These are phyloP conservation scores for Orbilia quercus DNA, from an alignment of 2,329 filamentous ascomycete genomes.

Conservation along the genomic window DNA sequence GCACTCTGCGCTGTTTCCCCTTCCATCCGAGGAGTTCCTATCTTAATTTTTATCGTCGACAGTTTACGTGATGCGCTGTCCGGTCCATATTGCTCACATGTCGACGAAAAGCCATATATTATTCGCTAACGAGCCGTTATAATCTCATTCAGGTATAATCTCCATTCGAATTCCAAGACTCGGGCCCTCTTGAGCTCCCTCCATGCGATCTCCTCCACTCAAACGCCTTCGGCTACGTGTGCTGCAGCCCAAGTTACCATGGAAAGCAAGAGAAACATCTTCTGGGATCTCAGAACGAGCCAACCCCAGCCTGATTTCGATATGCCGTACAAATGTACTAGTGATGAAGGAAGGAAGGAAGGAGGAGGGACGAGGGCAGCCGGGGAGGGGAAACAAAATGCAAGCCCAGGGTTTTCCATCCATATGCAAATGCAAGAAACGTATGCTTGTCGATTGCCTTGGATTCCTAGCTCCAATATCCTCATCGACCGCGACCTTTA, in stretches of 20 bases:
- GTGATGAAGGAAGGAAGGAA: no score
- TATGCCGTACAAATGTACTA: slow-evolving; percentile 29
- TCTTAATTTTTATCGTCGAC: neutral
- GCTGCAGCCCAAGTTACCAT: slow-evolving; percentile 50
- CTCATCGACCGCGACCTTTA: no score
- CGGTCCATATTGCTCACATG: slow-evolving; percentile 33
- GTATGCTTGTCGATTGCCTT: slow-evolving; percentile 51
- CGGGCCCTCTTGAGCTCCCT: slow-evolving; percentile 17
- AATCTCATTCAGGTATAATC: slow-evolving; percentile 7
- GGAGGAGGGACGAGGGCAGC: no score
- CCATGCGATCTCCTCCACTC: neutral
- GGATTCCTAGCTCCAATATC: slow-evolving; percentile 13
- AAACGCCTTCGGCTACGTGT: slow-evolving; percentile 48
- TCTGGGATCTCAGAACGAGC: slow-evolving; percentile 8
- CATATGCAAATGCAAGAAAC: slow-evolving; percentile 55
- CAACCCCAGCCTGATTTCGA: slow-evolving; percentile 11
- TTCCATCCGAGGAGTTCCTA: slow-evolving; percentile 36
- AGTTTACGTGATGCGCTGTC: slow-evolving; percentile 15
- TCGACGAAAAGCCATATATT: slow-evolving; percentile 5
- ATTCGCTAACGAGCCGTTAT: slow-evolving; percentile 1
- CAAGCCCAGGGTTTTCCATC: slow-evolving; percentile 20
- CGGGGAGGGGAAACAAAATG: slow-evolving; percentile 12
- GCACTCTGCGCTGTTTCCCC: slow-evolving; percentile 6
- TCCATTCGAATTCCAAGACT: slow-evolving; percentile 18
- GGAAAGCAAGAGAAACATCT: slow-evolving; percentile 13